Conservation (phyloP, 805 yeast genomes). For the Wickerhamomyces tratensis region DNA sequence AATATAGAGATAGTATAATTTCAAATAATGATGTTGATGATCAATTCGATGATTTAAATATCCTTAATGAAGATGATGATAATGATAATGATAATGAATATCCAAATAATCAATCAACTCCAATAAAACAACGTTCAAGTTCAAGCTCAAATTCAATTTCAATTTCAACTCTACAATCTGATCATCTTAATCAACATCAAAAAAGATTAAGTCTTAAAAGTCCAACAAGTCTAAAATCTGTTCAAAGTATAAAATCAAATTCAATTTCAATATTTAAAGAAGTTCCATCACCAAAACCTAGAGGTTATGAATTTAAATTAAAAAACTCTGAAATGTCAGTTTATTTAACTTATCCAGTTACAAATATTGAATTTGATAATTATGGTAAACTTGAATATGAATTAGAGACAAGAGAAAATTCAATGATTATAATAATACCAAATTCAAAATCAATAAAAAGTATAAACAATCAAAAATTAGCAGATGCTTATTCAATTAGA, state of each 20-base stretch:
- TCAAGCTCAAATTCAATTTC: no score
- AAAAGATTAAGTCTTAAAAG: neutral
- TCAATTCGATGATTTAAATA: no score
- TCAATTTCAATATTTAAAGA: constrained; percentile 9
- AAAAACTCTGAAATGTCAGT: constrained; percentile 8
- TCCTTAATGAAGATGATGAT: no score
- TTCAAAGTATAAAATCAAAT: neutral
- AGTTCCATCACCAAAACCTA: constrained; percentile 7
- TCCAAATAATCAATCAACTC: no score
- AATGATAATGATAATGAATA: no score
- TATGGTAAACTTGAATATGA: constrained; percentile 17
- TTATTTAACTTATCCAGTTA: constrained; percentile 16
- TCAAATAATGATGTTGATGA: neutral
- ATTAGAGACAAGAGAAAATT: constrained; percentile 13
- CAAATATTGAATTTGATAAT: constrained; percentile 10
- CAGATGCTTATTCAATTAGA: constrained; percentile 18
- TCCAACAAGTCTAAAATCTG: neutral
- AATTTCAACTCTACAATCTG: no score
- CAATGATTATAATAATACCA: constrained; percentile 17
- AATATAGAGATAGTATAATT: no score
- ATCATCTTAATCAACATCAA: neutral
- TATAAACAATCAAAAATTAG: constrained; percentile 14
- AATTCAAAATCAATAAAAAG: constrained; percentile 14
- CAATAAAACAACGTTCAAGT: no score
- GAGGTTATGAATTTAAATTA: constrained; percentile 14